Conservation (phyloP, 495 filamentous ascomycete genomes). For the Bacidia gigantensis region DNA sequence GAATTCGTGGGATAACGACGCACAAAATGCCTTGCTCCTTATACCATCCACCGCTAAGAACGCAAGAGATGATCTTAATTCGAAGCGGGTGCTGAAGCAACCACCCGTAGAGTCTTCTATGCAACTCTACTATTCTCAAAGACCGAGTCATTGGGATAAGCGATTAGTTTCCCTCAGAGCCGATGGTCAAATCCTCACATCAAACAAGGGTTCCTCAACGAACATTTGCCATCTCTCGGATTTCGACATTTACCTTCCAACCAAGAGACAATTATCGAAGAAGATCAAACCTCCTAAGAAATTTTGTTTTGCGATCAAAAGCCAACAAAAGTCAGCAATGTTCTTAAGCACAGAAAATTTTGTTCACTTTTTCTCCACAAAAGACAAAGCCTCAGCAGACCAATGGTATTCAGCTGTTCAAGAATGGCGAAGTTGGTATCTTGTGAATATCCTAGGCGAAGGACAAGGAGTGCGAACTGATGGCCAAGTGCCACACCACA, state of each 20-base stretch:
- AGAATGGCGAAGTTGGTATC: conserved; percentile 78
- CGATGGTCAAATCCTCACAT: conserved; percentile 60
- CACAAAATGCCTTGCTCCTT: conserved; percentile 54
- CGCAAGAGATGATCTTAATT: conserved; percentile 34
- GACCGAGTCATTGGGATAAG: conserved; percentile 75
- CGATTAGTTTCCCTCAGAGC: conserved; percentile 58
- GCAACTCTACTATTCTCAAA: conserved; percentile 67
- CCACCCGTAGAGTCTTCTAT: conserved; percentile 49
- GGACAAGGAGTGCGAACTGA: conserved; percentile 18
- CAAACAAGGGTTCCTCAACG: conserved; percentile 57
- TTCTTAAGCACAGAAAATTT: conserved; percentile 74
- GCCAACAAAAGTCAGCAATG: conserved; percentile 77
- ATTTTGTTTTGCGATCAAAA: conserved; percentile 79
- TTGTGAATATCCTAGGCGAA: conserved; percentile 52
- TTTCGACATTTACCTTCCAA: conserved; percentile 82
- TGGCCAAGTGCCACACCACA: background rate
- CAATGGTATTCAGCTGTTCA: conserved; percentile 59
- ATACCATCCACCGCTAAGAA: conserved; percentile 34
- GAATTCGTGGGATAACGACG: conserved; percentile 81
- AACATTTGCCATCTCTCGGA: conserved; percentile 81
- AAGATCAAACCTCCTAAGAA: conserved; percentile 61
- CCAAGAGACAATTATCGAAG: conserved; percentile 45
- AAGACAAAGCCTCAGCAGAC: conserved; percentile 49
- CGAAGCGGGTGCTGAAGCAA: conserved; percentile 39
- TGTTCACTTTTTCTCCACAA: conserved; percentile 80